Evolutionary conservation across 2,329 filamentous ascomycete genomes (phyloP).

Genomic region (Chrysoporthe puriensis): DNA sequence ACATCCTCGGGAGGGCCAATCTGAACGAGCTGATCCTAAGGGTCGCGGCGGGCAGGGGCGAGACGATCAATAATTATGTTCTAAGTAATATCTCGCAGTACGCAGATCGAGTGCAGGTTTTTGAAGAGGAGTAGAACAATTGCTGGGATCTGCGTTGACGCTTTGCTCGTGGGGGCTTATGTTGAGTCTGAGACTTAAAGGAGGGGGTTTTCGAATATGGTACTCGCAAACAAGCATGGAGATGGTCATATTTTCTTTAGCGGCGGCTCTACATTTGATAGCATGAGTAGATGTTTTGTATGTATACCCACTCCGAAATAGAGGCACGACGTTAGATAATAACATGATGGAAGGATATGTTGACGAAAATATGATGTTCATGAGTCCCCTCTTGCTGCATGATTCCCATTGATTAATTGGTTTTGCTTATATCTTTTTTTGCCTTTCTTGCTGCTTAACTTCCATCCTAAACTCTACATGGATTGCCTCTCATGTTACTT

Average conservation of each 20-base stretch:
- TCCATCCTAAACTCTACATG: no score
- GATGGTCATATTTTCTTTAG: not conserved
- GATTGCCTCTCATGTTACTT: no score
- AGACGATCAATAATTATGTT: constrained; percentile 76
- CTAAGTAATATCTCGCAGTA: constrained; percentile 83
- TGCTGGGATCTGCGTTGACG: not conserved
- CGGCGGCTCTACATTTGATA: constrained; percentile 6
- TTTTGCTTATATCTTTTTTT: no score
- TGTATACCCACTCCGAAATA: constrained; percentile 22
- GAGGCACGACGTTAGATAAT: constrained; percentile 1
- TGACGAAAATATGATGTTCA: not conserved
- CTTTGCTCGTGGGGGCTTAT: no score
- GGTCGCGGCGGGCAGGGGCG: constrained; percentile 83
- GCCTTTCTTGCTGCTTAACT: no score
- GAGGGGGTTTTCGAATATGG: not conserved
- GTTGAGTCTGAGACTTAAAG: no score
- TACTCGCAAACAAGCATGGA: constrained; percentile 4
- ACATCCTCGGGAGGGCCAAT: constrained; percentile 86
- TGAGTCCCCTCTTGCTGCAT: not conserved
- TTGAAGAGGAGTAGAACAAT: constrained; percentile 57
- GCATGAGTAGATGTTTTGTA: constrained; percentile 14
- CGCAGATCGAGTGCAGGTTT: constrained; percentile 80
- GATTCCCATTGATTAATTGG: not conserved
- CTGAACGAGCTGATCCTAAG: constrained; percentile 89
- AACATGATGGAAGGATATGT: not conserved